Evolutionary conservation across 2,329 filamentous ascomycete species (phyloP).

Genomic region (Phaeosphaeriaceae sp.): DNA sequence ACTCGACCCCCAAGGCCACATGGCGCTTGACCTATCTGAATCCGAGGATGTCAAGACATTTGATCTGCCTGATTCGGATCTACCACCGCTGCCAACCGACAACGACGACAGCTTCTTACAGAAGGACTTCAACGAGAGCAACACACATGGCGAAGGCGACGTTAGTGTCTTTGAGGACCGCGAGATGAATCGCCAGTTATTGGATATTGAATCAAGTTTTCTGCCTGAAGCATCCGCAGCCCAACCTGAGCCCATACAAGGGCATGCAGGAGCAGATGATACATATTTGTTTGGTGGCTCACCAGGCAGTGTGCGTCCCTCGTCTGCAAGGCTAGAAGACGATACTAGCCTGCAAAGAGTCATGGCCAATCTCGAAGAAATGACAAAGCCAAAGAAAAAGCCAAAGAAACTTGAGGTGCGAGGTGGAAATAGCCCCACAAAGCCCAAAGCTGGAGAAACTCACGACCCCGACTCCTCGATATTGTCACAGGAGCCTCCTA

Average conservation of each 20-base stretch:
- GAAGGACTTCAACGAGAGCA: conserved; percentile 35
- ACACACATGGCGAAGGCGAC: conserved; percentile 45
- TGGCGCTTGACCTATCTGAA: conserved; percentile 36
- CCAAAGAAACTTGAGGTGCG: conserved; percentile 29
- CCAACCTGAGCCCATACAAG: conserved; percentile 30
- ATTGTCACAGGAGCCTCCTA: conserved; percentile 43
- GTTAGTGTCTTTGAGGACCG: conserved; percentile 59
- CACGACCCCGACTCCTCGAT: conserved; percentile 34
- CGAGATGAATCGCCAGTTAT: conserved; percentile 65
- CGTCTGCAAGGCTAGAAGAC: conserved; percentile 14
- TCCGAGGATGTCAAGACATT: conserved; percentile 42
- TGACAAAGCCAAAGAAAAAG: conserved; percentile 29
- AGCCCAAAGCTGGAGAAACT: conserved; percentile 16
- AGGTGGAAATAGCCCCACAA: conserved; percentile 21
- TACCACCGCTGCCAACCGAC: conserved; percentile 49
- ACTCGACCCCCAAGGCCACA: conserved; percentile 20
- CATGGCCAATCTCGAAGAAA: conserved; percentile 23
- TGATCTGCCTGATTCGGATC: conserved; percentile 45
- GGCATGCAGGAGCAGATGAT: conserved; percentile 50
- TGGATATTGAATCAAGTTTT: conserved; percentile 70
- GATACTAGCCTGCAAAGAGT: conserved; percentile 19
- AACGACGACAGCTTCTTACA: conserved; percentile 50
- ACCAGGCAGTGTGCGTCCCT: conserved; percentile 35
- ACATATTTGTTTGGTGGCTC: conserved; percentile 54
- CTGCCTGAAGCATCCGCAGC: conserved; percentile 59